Base-by-base conservation (phyloP, 345 rosid species). In the Pistacia integerrima region DNA sequence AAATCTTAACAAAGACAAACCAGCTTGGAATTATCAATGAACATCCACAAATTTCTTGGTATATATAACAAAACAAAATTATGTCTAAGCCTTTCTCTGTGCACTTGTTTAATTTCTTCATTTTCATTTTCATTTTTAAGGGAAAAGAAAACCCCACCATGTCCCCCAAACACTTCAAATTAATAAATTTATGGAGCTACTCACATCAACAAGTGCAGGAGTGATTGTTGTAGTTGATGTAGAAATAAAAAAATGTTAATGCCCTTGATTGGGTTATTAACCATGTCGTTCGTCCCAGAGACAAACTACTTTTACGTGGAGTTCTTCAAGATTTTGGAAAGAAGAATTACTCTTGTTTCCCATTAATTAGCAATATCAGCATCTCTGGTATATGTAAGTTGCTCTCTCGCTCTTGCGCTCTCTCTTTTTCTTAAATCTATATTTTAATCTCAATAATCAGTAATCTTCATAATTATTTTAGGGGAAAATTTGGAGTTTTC, bases 231-330 rank as follows among this genome's bases (percentile, higher is more conserved):
- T 83, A 64, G 77, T 77, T 81, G 84, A 86, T 65, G 81, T 25
- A 78, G 82, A 78, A 76, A 72, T 48, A 78, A 76, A 82, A 74
- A 17, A 80, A 67, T 33, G 79, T 78, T 70, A 82, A 84, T 17
- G 87, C 85, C 5, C 61, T 88, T 35, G 83, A 86, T 5, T 88
- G 91, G 91, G 87, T 88, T 60, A 78, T 88, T 16, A 81, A 80
- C 25, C 82, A 82, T 67, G 87, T 85, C 3, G 87, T 83, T 73
- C 82, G 84, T 13, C 85, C 75, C 3, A 56, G 70, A 14, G 84
- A 88, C 57, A 72, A 62, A 7, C 82, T 88, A 20, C 72, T 83
- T 30, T 87, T 79, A 14, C 82, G 86, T 58, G 89, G 88, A 57
- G 75, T 86, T 67, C 54, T 87, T 30, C 8, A 38, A 17, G 82